phyloP scores from a whole-genome alignment of 345 rosid genomes.

The Salix brachista region DNA sequence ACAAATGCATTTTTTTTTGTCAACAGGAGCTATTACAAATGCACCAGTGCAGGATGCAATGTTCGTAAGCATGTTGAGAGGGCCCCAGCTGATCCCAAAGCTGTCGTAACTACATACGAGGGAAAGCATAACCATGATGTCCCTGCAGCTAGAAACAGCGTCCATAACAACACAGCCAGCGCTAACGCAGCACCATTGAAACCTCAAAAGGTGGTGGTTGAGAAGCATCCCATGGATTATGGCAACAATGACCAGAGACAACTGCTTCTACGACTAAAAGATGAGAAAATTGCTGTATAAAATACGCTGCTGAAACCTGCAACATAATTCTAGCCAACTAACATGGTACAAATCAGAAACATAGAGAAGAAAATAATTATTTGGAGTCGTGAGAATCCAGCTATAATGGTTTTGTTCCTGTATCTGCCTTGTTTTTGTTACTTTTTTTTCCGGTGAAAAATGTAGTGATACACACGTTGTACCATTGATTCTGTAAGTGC shows the following conservation, averaged over 20 bases:
- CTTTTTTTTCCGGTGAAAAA: neutral
- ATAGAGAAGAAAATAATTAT: neutral
- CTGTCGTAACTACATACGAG: constrained; percentile 91
- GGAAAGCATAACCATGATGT: constrained; percentile 89
- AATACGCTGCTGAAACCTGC: neutral
- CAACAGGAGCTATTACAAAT: constrained; percentile 86
- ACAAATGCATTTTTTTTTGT: constrained; percentile 6
- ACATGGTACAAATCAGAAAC: constrained; percentile 10
- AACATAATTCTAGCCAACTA: constrained; percentile 3
- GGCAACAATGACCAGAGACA: constrained; percentile 53
- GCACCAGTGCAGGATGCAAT: constrained; percentile 78
- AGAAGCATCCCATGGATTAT: constrained; percentile 39
- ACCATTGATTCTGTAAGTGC: constrained; percentile 8
- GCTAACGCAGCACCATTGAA: constrained; percentile 19
- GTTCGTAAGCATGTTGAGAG: constrained; percentile 95
- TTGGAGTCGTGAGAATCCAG: neutral
- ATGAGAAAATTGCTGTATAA: constrained; percentile 58
- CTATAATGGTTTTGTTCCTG: neutral
- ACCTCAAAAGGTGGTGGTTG: constrained; percentile 25
- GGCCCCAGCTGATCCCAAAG: constrained; percentile 80
- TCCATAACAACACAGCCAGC: constrained; percentile 35
- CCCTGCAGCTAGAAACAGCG: constrained; percentile 70
- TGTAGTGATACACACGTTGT: constrained; percentile 11
- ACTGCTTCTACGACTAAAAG: constrained; percentile 61
- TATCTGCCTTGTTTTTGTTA: neutral